phyloP scores from a whole-genome alignment of 2,329 filamentous ascomycete species.

The Canariomyces notabilis region DNA sequence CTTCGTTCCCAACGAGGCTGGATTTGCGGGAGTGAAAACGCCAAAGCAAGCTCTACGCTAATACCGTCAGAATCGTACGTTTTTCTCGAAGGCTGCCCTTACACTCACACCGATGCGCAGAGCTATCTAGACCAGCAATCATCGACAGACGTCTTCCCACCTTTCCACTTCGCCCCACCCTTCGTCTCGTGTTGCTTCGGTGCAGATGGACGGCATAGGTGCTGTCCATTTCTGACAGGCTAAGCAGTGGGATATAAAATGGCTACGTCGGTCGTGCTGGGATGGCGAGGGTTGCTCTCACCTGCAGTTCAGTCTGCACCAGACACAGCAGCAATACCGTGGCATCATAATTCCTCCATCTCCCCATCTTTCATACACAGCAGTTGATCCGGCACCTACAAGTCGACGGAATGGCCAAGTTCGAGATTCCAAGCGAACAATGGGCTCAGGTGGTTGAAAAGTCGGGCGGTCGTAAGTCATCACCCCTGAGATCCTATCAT shows the following conservation, averaged over 20 bases:
- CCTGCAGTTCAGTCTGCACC: neutral
- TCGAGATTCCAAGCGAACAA: slow-evolving; percentile 70
- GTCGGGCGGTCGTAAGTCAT: slow-evolving; percentile 60
- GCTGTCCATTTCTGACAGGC: neutral
- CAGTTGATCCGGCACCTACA: slow-evolving; percentile 6
- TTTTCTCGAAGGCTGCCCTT: too few species aligned
- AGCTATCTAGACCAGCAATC: neutral
- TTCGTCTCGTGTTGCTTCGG: slow-evolving; percentile 5
- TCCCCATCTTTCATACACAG: slow-evolving; percentile 1
- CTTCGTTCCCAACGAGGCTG: too few species aligned
- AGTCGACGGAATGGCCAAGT: slow-evolving; percentile 34
- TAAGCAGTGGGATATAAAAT: slow-evolving; percentile 6
- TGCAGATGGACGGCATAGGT: neutral
- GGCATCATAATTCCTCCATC: slow-evolving; percentile 8
- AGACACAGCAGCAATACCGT: slow-evolving; percentile 3
- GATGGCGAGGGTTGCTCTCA: neutral
- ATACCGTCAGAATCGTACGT: slow-evolving; percentile 7
- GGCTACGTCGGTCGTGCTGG: neutral
- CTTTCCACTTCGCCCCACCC: neutral
- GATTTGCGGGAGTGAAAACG: too few species aligned
- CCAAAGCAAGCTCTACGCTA: too few species aligned
- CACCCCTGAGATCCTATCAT: slow-evolving; percentile 33
- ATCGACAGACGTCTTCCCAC: slow-evolving; percentile 5
- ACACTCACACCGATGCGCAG: neutral
- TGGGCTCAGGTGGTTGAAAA: slow-evolving; percentile 89